A percentile compares a stretch with the other conserved stretches of the same genome.
Evolutionary conservation across 306 rosid genomes (phyloP).

Genomic region (Gastrolobium bilobum): DNA sequence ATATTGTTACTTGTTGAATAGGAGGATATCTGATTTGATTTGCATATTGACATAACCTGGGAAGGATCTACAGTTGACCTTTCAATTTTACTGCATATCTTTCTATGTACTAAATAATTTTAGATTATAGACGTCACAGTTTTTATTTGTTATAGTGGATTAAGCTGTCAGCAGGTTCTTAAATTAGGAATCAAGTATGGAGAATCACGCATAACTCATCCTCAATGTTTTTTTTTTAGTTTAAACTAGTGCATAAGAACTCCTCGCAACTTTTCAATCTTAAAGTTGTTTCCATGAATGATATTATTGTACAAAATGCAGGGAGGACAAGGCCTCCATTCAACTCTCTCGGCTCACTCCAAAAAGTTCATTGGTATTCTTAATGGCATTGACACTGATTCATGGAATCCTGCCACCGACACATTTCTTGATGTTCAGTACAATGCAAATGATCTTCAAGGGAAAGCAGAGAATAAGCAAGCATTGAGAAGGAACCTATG

Average conservation of each 20-base stretch:
- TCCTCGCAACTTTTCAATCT: constrained; percentile 32
- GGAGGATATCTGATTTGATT: constrained; percentile 33
- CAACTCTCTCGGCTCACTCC: constrained; percentile 80
- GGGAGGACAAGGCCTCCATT: constrained; percentile 94
- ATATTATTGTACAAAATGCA: constrained; percentile 55
- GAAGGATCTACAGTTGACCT: constrained; percentile 33
- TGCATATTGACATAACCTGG: constrained; percentile 24
- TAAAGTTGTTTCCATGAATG: constrained; percentile 38
- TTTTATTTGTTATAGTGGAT: not conserved
- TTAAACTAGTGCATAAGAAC: constrained; percentile 13
- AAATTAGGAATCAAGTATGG: constrained; percentile 16
- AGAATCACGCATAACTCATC: constrained; percentile 17
- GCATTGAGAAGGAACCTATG: constrained; percentile 79
- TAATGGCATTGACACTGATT: constrained; percentile 93
- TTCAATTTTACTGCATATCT: constrained; percentile 11
- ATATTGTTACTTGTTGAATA: not conserved
- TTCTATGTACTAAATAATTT: not conserved
- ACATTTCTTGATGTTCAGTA: constrained; percentile 79
- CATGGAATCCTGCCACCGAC: constrained; percentile 93
- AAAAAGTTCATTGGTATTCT: constrained; percentile 90
- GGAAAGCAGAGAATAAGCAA: constrained; percentile 87
- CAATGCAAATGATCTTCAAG: constrained; percentile 81
- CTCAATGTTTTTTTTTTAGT: constrained; percentile 19
- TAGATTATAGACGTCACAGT: not conserved
- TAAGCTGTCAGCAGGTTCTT: not conserved